Conservation (phyloP, 305 asterid species). For the Nicotiana rustica region DNA sequence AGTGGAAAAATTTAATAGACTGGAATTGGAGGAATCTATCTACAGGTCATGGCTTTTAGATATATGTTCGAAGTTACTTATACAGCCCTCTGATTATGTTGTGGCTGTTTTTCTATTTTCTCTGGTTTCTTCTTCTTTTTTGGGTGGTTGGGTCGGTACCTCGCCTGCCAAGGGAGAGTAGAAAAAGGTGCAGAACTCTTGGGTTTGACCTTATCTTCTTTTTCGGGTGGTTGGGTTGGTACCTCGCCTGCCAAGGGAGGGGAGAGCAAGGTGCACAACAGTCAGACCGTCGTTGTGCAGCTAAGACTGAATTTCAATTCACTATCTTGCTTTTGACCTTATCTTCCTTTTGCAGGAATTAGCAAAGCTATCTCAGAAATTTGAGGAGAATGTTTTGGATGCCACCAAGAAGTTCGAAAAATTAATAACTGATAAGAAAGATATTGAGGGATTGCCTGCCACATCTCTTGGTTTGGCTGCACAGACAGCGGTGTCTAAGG, state of each 20-base stretch:
- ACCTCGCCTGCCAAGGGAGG: no score
- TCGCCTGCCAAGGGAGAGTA: neutral
- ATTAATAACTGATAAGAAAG: conserved; percentile 82
- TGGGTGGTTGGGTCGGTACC: neutral
- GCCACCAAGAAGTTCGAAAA: conserved; percentile 96
- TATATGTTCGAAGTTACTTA: conserved; percentile 3
- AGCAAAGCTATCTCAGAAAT: conserved; percentile 83
- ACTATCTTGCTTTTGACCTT: conserved; percentile 31
- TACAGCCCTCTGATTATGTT: conserved; percentile 18
- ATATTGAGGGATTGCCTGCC: conserved; percentile 88
- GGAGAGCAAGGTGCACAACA: neutral
- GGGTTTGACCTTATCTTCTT: no score
- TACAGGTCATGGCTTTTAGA: conserved; percentile 21
- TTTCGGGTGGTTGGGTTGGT: no score
- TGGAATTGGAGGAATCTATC: conserved; percentile 2
- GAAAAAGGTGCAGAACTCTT: neutral
- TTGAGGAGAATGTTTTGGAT: conserved; percentile 94
- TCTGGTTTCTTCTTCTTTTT: neutral
- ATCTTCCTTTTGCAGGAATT: conserved; percentile 64
- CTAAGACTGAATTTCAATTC: neutral
- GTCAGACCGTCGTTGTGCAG: neutral
- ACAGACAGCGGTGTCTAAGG: conserved; percentile 97
- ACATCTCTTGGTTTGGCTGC: conserved; percentile 95
- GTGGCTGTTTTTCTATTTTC: conserved; percentile 5
- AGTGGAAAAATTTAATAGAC: neutral